These are phyloP conservation scores for Trametes hirsuta DNA, from an alignment of 1,284 basidiomycete species.

Conservation along the genomic window DNA sequence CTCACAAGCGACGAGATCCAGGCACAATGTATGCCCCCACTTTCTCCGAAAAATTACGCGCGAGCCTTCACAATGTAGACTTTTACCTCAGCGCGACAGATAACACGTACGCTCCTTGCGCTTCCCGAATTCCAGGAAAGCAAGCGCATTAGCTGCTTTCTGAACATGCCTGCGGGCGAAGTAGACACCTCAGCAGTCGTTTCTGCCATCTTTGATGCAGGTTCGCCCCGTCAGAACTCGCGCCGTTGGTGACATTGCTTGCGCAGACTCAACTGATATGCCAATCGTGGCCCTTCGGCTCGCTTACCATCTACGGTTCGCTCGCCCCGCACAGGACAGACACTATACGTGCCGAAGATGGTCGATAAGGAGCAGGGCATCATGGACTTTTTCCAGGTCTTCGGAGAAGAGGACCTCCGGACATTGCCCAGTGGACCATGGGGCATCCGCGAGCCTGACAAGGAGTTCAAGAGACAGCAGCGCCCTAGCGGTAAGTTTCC, in stretches of 20 bases:
- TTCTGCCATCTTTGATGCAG: slow-evolving; percentile 48
- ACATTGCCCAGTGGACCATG: slow-evolving; percentile 62
- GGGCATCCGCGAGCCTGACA: slow-evolving; percentile 73
- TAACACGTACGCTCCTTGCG: slow-evolving; percentile 55
- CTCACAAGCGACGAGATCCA: slow-evolving; percentile 49
- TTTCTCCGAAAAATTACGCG: slow-evolving; percentile 7
- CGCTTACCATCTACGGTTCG: neutral
- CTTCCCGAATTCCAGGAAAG: slow-evolving; percentile 48
- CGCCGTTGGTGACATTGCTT: slow-evolving; percentile 18
- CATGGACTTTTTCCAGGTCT: slow-evolving; percentile 71
- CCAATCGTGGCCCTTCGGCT: neutral
- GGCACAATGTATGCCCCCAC: slow-evolving; percentile 57
- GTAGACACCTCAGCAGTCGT: slow-evolving; percentile 59
- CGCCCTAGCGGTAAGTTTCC: slow-evolving; percentile 54
- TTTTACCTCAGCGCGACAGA: slow-evolving; percentile 51
- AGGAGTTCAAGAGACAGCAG: slow-evolving; percentile 44
- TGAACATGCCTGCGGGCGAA: slow-evolving; percentile 78
- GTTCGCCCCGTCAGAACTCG: slow-evolving; percentile 34
- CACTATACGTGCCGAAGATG: slow-evolving; percentile 72
- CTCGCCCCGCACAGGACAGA: slow-evolving; percentile 51
- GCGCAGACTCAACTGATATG: neutral
- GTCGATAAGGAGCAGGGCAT: slow-evolving; percentile 43
- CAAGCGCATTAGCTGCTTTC: slow-evolving; percentile 67
- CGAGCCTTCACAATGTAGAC: slow-evolving; percentile 12
- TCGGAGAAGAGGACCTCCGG: slow-evolving; percentile 58